phyloP scores from a whole-genome alignment of 352 stramenopile genomes.

The Phytophthora sojae region DNA sequence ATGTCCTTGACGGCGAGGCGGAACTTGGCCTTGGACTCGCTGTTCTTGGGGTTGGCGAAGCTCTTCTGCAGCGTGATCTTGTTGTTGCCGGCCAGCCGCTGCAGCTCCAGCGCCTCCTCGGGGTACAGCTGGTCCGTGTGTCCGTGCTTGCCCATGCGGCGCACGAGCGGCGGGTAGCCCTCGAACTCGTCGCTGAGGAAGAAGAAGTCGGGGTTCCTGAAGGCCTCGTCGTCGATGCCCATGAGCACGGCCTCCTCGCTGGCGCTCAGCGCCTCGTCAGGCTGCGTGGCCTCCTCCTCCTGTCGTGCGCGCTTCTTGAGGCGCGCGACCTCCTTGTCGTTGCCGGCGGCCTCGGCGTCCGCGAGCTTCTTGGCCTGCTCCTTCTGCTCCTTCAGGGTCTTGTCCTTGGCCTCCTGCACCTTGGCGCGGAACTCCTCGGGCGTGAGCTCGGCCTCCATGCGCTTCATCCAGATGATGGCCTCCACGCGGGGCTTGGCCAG shows the following conservation, averaged over 20 bases:
- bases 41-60: constrained; percentile 72
- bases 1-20: constrained; percentile 87
- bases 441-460: constrained; percentile 64
- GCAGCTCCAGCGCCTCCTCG: constrained; percentile 78
- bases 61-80: constrained; percentile 75
- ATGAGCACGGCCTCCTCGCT: constrained; percentile 65
- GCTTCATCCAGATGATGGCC: constrained; percentile 83
- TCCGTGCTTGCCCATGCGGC: constrained; percentile 83
- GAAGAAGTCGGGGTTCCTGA: constrained; percentile 88
- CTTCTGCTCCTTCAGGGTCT: constrained; percentile 44
- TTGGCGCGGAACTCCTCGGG: constrained; percentile 69
- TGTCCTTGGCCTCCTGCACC: constrained; percentile 66
- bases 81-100: constrained; percentile 79
- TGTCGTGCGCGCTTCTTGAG: constrained; percentile 70
- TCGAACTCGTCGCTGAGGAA: constrained; percentile 88
- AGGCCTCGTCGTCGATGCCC: constrained; percentile 72
- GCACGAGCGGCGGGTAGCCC: constrained; percentile 77
- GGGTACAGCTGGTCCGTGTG: constrained; percentile 83
- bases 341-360: constrained; percentile 52
- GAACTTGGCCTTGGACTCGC: constrained; percentile 65
- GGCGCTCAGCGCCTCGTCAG: constrained; percentile 62
- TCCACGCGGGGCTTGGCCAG: constrained; percentile 81
- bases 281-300: constrained; percentile 48
- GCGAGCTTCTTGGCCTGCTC: constrained; percentile 54
- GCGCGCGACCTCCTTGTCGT: constrained; percentile 65